Evolutionary conservation across 495 filamentous ascomycete genomes (phyloP).

Genomic region (Aspergillus avenaceus): DNA sequence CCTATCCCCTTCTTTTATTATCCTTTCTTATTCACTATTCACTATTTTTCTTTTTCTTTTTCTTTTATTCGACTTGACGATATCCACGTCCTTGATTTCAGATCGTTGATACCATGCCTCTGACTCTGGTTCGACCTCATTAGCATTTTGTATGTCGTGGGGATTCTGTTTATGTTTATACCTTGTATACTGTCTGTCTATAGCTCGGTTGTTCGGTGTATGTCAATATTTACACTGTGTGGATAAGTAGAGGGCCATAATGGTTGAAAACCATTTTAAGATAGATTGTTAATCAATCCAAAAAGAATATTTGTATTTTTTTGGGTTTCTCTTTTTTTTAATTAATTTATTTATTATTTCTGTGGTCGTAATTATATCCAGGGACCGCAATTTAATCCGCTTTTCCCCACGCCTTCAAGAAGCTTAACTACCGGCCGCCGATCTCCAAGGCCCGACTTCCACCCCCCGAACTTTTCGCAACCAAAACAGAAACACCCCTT

Average conservation of each 20-base stretch:
- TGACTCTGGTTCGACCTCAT: neutral
- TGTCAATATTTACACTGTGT: neutral
- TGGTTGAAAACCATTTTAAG: neutral
- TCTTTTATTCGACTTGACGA: conserved; percentile 8
- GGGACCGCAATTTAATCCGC: neutral
- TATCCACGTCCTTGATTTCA: conserved; percentile 11
- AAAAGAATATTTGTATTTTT: neutral
- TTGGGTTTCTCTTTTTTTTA: conserved; percentile 1
- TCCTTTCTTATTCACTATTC: too few relatives aligned
- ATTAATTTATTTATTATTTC: neutral
- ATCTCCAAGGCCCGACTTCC: neutral
- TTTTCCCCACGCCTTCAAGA: neutral
- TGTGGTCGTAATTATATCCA: neutral
- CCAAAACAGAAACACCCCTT: neutral
- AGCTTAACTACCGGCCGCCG: neutral
- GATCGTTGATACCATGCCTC: conserved; percentile 18
- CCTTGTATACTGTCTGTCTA: neutral
- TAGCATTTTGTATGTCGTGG: neutral
- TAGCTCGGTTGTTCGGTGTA: neutral
- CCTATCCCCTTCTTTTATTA: too few relatives aligned
- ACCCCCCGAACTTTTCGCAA: neutral
- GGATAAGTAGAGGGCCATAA: neutral
- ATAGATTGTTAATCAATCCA: neutral
- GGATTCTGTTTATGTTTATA: conserved; percentile 5
- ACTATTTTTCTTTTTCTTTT: conserved; percentile 5